Base-by-base conservation (phyloP, 2,329 filamentous ascomycete species). In the Magnaporthiopsis rhizophila region DNA sequence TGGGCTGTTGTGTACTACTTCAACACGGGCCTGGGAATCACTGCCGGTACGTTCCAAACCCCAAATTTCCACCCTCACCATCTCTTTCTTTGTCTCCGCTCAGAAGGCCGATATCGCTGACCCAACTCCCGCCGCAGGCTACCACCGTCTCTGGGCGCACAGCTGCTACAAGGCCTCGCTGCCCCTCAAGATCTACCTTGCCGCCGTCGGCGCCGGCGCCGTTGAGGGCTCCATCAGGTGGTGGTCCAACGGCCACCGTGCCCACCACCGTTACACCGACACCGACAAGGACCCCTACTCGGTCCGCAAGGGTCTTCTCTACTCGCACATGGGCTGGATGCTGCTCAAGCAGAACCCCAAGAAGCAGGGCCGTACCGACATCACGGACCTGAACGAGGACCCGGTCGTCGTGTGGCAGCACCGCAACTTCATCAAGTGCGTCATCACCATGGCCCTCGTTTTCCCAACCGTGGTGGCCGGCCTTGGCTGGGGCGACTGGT, bases 261-360 rank as follows among this genome's bases (percentile, higher is more conserved):
- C 91, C 72, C 91, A 96, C 77, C 91, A 96, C 83, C 86, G 92
- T 72, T 96, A 95, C 77, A 96, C 92, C 80, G 92, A 96, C 74
- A 96, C 91, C 72, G 90, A 93, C 53, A 95, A 95, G 82, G 91
- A 96, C 70, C 92, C 91, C 62, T 96, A 96, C 82, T 93, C 90
- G 30, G 91, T 96, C 71, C 88, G 90, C 79, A 96, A 96, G 83
- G 91, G 91, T 70, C 83, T 95, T 62, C 78, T 92, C 69, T 94
- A 93, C 84, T 92, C 86, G 63, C 89, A 92, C 79, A 81, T 96
- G 65, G 91, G 91, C 72, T 96, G 91, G 91, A 95, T 96, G 90
- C 78, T 96, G 72, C 87, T 96, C 84, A 94, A 94, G 83, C 91
- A 96, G 80, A 94, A 96, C 81, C 90, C 91, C 69, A 94, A 94